Base-by-base conservation (phyloP, 306 rosid genomes). In the Fragaria nilgerrensis region DNA sequence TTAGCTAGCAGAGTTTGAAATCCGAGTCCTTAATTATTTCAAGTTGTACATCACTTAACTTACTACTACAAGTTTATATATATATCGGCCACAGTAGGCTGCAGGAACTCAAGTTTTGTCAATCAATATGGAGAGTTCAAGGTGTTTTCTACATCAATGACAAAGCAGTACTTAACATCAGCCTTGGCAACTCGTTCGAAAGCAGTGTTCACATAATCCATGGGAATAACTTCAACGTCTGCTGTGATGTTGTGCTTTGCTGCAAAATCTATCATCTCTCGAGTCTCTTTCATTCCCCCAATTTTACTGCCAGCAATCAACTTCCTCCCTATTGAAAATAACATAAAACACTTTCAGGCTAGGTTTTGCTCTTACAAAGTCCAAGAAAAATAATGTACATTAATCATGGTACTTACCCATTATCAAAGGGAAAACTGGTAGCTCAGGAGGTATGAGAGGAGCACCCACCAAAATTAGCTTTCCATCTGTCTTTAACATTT, bases 261-360 rank as follows among this genome's bases (percentile, higher is more conserved):
- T 9, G 89, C 89, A 76, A 85, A 89, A 45, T 87, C 85, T 16
- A 87, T 3, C 89, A 86, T 86, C 43, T 89, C 90, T 83, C 85
- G 90, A 14, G 56, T 70, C 43, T 70, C 74, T 47, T 70, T 70
- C 59, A 16, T 70, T 48, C 74, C 74, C 43, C 90, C 90, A 29
- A 50, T 61, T 25, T 2, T 0, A 67, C 85, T 89, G 0, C 93
- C 87, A 39, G 47, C 87, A 2, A 89, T 22, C n/a, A 55, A 12
- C 78, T 78, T 61, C 44, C 70, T 75, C 16, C 78, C 70, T 44
- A 9, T 22, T 11, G 41, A 37, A 37, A 37, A 37, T 6, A 37
- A 37, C 47, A 43, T 43, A 1, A 2, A 9, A 2, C 13, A 50
- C 22, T 49, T 72, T 17, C 50, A 27, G 15, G 22, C 41, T 0